Evolutionary conservation across 768 basidiomycete genomes (phyloP), one percentile per base, ranked within the genome.

Genomic region (Tylopilus felleus): DNA sequence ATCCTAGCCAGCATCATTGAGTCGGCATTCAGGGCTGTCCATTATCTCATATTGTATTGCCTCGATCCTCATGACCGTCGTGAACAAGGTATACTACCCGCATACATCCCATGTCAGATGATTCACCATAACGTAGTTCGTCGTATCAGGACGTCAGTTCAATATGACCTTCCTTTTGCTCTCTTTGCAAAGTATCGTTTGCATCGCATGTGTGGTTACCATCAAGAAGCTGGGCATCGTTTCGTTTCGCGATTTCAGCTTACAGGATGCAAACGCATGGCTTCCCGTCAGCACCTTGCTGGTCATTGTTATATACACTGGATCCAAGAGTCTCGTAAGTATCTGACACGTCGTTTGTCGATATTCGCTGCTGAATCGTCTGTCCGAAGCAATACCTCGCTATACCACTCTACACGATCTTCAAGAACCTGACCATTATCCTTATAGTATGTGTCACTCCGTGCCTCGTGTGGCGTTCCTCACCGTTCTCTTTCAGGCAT

Each of bases 371-470:
- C 48, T 51, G 52, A 49, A 50, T 21, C 25, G 47, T 45, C 21
- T 21, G 10, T 42, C 13, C 33, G 6, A 71, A 98, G 94, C 97
- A 98, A 95, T 93, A 86, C 73, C 78, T 99, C 46, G 90, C 85
- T 60, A 98, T 99, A 72, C 97, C 97, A 0, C 86, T 98, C 25
- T 99, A 98, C 74, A 98, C 97, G 1, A 98, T 99, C 59, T 98
- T 98, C 82, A 99, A 99, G 74, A 99, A 99, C 69, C 67, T 98
- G 65, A 98, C 97, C n/a, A 99, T 98, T 64, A 98, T 99, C 60
- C 80, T 99, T 27, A 98, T 98, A 66, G 95, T 93, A 59, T 60
- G 88, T 77, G 9, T 22, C 49, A 22, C 25, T 16, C 47, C 19
- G 14, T 52, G 21, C 7, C 4, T 21, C 7, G 27, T 17, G 39